These are phyloP conservation scores for Diplodia sapinea DNA, from an alignment of 2,329 filamentous ascomycete genomes.

Conservation along the genomic window DNA sequence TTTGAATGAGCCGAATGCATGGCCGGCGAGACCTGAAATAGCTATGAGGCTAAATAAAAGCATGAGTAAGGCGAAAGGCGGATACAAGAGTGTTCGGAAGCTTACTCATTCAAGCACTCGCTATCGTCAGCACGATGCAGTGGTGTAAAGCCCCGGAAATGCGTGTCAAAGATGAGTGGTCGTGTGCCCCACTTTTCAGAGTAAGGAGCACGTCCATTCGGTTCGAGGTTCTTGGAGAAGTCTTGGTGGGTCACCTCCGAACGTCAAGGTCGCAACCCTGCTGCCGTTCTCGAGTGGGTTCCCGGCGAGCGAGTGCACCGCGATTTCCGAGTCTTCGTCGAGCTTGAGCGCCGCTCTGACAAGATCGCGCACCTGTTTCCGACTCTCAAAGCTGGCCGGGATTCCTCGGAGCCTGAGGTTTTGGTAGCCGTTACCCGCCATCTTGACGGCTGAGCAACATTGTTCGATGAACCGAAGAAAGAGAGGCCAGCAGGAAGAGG, in stretches of 20 bases:
- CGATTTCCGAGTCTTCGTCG: background rate
- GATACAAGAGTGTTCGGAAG: rapidly evolving
- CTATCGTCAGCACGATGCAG: conserved; percentile 1
- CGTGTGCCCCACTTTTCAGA: background rate
- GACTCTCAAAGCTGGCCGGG: background rate
- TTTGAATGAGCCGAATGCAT: conserved; percentile 38
- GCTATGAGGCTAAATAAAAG: conserved; percentile 30
- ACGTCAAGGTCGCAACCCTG: background rate
- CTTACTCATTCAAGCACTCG: background rate
- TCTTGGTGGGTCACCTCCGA: background rate
- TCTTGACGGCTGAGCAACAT: background rate
- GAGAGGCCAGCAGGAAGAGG: background rate
- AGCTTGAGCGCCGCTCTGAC: background rate
- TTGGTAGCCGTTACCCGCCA: background rate
- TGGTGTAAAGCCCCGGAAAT: conserved; percentile 29
- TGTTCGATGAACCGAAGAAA: background rate
- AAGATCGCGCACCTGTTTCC: background rate
- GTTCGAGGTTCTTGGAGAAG: too few species aligned
- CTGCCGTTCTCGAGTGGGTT: background rate
- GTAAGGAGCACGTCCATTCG: background rate
- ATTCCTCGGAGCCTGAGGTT: conserved; percentile 3
- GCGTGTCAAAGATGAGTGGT: conserved; percentile 30
- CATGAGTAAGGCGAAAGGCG: background rate
- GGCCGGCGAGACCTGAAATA: conserved; percentile 36
- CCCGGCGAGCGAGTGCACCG: background rate